Evolutionary conservation across 495 filamentous ascomycete genomes (phyloP).

Genomic region (Penicillium simplicissimum): DNA sequence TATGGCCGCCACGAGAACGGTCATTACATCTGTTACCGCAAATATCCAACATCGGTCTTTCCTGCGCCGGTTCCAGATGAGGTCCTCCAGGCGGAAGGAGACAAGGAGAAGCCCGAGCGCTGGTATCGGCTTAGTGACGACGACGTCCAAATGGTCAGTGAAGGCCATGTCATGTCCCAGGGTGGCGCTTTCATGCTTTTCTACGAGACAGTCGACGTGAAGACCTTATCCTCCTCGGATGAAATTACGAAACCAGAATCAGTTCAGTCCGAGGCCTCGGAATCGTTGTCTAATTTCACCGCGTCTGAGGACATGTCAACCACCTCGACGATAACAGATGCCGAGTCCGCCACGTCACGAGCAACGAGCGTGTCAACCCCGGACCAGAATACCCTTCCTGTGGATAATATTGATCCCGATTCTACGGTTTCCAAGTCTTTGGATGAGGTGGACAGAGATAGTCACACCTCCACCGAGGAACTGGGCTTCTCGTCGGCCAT

Average conservation of each 20-base stretch:
- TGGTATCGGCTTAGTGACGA: constrained; percentile 93
- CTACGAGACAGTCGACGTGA: constrained; percentile 62
- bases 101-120: constrained; percentile 42
- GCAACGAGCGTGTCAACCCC: constrained; percentile 39
- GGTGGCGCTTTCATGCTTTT: constrained; percentile 97
- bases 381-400: constrained; percentile 15
- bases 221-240: background rate
- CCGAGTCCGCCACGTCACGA: constrained; percentile 33
- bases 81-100: constrained; percentile 37
- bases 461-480: background rate
- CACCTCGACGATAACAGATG: constrained; percentile 33
- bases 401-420: constrained; percentile 10
- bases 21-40: constrained; percentile 90
- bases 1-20: constrained; percentile 91
- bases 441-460: constrained; percentile 4
- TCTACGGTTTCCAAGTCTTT: constrained; percentile 6
- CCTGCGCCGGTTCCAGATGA: constrained; percentile 40
- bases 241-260: constrained; percentile 1
- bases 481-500: constrained; percentile 8
- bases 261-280: constrained; percentile 16
- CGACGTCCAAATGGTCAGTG: constrained; percentile 70
- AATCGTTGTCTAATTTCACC: constrained; percentile 26
- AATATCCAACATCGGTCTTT: constrained; percentile 51
- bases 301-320: constrained; percentile 37
- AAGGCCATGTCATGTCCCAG: constrained; percentile 71